Evolutionary conservation across 1,139 yeast genomes (phyloP).

Genomic region (Yarrowia galli): DNA sequence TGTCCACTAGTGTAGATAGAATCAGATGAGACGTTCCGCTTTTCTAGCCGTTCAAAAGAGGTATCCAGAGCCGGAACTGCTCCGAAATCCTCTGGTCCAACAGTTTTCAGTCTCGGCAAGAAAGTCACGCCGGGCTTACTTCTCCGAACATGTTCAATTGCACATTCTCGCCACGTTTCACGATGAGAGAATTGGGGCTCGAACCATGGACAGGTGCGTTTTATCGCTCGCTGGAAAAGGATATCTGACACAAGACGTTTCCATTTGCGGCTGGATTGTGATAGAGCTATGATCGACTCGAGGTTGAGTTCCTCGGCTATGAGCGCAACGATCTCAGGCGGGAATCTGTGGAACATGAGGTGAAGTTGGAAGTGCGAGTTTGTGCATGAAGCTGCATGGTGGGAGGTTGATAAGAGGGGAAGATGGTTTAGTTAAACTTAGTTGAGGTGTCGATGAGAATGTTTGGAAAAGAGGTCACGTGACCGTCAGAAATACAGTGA

Average conservation of each 20-base stretch:
- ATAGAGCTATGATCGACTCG: not conserved
- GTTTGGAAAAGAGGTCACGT: no score
- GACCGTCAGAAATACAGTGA: no score
- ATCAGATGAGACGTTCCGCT: not conserved
- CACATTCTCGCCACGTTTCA: not conserved
- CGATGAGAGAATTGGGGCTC: not conserved
- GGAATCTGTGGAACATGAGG: not conserved
- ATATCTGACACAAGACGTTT: not conserved
- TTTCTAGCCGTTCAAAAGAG: not conserved
- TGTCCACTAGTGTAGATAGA: not conserved
- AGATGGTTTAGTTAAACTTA: no score
- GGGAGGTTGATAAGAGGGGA: no score
- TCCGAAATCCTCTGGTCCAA: not conserved
- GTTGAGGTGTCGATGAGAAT: no score
- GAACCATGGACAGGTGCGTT: not conserved
- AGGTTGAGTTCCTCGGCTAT: not conserved
- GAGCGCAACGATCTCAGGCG: not conserved
- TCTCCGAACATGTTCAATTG: not conserved
- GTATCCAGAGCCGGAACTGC: not conserved
- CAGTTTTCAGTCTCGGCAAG: not conserved
- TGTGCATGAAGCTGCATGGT: not conserved
- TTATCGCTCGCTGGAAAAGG: not conserved
- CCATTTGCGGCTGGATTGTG: not conserved
- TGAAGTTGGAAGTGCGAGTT: no score
- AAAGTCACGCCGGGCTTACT: not conserved